These are phyloP conservation scores for Geosiphon pyriformis DNA, from an alignment of 192 early-diverging fungal species.

Conservation along the genomic window DNA sequence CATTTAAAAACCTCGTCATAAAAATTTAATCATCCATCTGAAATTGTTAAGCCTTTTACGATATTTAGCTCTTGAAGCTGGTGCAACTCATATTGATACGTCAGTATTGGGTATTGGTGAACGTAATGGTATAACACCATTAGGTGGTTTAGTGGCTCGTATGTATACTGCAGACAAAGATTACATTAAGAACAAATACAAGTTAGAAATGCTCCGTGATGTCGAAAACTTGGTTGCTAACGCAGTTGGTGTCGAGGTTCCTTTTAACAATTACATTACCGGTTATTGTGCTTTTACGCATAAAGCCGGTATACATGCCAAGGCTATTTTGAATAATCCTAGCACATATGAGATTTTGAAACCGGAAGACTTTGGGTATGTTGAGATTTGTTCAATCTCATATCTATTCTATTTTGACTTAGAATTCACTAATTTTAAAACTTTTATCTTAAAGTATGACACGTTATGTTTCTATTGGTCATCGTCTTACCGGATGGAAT, in stretches of 20 bases:
- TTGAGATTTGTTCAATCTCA: not conserved
- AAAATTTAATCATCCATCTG: not conserved
- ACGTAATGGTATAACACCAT: constrained; percentile 95
- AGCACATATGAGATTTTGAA: constrained; percentile 97
- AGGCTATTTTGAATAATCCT: constrained; percentile 99
- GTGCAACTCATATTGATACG: constrained; percentile 98
- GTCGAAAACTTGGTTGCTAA: constrained; percentile 97
- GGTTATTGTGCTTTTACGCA: constrained; percentile 99
- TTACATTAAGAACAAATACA: constrained; percentile 91
- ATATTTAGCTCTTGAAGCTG: constrained; percentile 80
- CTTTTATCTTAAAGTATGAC: constrained; percentile 58
- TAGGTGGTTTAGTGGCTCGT: constrained; percentile 90
- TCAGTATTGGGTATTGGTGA: constrained; percentile 97
- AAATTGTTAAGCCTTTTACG: constrained; percentile 10
- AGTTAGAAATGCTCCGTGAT: constrained; percentile 86
- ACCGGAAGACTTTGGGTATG: constrained; percentile 89
- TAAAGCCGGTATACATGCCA: constrained; percentile 99
- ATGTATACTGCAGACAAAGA: constrained; percentile 94
- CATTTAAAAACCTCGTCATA: not conserved
- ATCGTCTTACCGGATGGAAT: constrained; percentile 97
- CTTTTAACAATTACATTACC: constrained; percentile 99
- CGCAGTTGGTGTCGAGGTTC: constrained; percentile 89
- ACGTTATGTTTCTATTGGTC: constrained; percentile 93
- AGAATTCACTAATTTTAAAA: not conserved
- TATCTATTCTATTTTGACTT: not conserved